Conservation (phyloP, 768 basidiomycete genomes). For the Saitozyma sp. region DNA sequence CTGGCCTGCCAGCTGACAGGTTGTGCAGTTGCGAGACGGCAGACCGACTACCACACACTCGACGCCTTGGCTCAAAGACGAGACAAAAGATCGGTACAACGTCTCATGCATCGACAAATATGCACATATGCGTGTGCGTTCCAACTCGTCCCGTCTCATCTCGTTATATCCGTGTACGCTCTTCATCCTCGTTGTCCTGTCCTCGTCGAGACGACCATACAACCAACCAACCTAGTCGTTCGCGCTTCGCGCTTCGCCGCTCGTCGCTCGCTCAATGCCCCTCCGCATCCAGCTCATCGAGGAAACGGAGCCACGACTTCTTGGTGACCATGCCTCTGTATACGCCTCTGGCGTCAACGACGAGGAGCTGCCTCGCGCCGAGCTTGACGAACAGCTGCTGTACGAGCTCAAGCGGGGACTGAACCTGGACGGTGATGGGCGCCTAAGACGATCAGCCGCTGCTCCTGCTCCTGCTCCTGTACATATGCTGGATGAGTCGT, state of each 20-base stretch:
- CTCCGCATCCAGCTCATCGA: conserved; percentile 62
- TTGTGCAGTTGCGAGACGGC: too few species aligned
- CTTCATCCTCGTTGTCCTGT: too few species aligned
- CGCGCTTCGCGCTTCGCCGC: not conserved
- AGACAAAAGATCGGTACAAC: too few species aligned
- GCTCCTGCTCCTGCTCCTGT: not conserved
- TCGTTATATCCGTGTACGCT: too few species aligned
- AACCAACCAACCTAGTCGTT: not conserved
- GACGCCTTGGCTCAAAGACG: too few species aligned
- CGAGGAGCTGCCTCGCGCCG: conserved; percentile 84
- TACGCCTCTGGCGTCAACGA: conserved; percentile 75
- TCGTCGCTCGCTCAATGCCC: conserved; percentile 3
- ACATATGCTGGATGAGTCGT: not conserved
- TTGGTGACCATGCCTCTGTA: conserved; percentile 93
- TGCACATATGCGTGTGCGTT: too few species aligned
- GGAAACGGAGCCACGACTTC: conserved; percentile 87
- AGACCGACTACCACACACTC: too few species aligned
- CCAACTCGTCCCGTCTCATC: too few species aligned
- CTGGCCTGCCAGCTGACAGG: too few species aligned
- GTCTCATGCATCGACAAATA: too few species aligned
- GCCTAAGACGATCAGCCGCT: conserved; percentile 59
- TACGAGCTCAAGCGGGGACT: conserved; percentile 85
- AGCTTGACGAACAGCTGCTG: conserved; percentile 94
- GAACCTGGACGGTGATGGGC: conserved; percentile 76
- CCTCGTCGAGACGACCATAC: too few species aligned